phyloP scores from a whole-genome alignment of 2,329 filamentous ascomycete genomes.

The Fonsecaea nubica region DNA sequence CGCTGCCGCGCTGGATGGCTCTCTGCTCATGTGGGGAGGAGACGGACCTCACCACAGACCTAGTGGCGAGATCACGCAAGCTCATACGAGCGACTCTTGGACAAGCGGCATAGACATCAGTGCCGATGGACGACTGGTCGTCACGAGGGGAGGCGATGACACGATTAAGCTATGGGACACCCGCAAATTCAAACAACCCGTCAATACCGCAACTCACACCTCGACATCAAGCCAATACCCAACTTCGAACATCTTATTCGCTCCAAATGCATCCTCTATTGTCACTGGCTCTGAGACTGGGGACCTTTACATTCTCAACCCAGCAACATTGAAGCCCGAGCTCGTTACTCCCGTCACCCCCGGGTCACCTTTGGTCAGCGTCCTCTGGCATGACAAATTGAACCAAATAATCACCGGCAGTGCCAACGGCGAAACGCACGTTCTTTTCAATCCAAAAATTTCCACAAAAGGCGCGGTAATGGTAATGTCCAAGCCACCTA shows the following conservation, averaged over 20 bases:
- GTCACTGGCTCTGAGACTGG: constrained; percentile 87
- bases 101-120: constrained; percentile 92
- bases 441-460: constrained; percentile 87
- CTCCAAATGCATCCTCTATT: constrained; percentile 80
- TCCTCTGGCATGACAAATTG: constrained; percentile 90
- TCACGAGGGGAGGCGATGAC: constrained; percentile 89
- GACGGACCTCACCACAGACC: constrained; percentile 86
- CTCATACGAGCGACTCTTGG: constrained; percentile 84
- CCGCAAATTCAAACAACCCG: constrained; percentile 88
- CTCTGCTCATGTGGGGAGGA: constrained; percentile 88
- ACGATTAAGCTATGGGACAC: constrained; percentile 97
- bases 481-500: constrained; percentile 91
- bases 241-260: constrained; percentile 87
- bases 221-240: constrained; percentile 85
- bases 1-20: constrained; percentile 84
- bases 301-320: constrained; percentile 89
- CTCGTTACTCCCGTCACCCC: constrained; percentile 88
- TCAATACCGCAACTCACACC: constrained; percentile 77
- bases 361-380: constrained; percentile 78
- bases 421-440: constrained; percentile 84
- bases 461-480: constrained; percentile 82
- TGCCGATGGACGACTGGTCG: constrained; percentile 84
- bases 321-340: constrained; percentile 84
- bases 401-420: constrained; percentile 97
- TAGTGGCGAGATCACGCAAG: constrained; percentile 79